Evolutionary conservation across 176 grass and related monocot species (phyloP).

Genomic region (Ensete glaucum): DNA sequence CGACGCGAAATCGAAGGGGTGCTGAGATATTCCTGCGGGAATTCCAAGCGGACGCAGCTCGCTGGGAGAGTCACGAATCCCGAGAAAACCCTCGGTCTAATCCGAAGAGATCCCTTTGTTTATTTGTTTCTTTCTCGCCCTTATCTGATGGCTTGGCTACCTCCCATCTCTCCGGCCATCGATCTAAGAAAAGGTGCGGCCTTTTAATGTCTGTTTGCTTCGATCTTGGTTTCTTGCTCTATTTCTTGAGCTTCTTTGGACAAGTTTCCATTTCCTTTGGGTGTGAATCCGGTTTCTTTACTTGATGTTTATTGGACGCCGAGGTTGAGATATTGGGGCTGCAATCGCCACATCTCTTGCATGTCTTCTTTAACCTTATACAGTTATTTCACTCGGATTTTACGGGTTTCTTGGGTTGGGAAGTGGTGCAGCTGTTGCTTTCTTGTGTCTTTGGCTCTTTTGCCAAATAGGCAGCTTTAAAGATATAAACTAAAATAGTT

Average conservation of each 20-base stretch:
- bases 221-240: not conserved
- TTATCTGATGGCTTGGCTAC: not conserved
- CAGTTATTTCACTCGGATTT: too few relatives aligned
- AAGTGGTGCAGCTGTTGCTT: too few relatives aligned
- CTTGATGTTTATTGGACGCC: not conserved
- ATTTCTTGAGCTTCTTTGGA: not conserved
- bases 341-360: too few relatives aligned
- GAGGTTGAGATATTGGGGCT: not conserved
- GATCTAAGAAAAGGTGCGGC: not conserved
- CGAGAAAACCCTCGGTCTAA: not conserved
- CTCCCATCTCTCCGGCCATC: not conserved
- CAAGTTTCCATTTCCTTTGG: not conserved
- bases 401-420: too few relatives aligned
- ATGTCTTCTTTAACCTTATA: too few relatives aligned
- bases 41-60: not conserved
- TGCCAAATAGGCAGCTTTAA: too few relatives aligned
- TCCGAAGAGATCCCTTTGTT: not conserved
- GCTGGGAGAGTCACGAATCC: too few relatives aligned
- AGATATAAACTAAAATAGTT: too few relatives aligned
- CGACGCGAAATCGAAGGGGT: not conserved
- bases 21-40: not conserved
- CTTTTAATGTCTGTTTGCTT: not conserved
- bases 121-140: not conserved
- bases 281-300: not conserved
- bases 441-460: too few relatives aligned